Conservation (phyloP, 2,329 filamentous ascomycete species). For the Xylaria arbuscula region DNA sequence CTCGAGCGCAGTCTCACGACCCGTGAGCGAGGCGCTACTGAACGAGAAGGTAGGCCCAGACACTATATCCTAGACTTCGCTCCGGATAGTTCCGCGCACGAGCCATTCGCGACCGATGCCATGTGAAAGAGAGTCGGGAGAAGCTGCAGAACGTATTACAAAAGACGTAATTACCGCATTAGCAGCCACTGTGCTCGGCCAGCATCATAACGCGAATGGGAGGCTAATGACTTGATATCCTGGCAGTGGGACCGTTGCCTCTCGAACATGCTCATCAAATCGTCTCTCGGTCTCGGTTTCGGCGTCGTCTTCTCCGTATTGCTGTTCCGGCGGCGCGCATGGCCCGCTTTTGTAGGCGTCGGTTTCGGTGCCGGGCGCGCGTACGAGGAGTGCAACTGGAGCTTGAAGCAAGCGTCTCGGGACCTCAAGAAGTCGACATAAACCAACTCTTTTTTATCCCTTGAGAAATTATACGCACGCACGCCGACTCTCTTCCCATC, state of each 20-base stretch:
- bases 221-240: constrained; percentile 28
- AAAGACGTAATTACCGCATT: constrained; percentile 37
- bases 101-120: constrained; percentile 34
- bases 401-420: constrained; percentile 70
- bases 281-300: constrained; percentile 93
- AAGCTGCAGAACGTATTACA: constrained; percentile 4
- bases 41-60: constrained; percentile 89
- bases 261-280: constrained; percentile 97
- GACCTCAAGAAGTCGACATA: constrained; percentile 65
- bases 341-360: constrained; percentile 94
- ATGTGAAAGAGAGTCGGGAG: constrained; percentile 16
- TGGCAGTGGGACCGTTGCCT: constrained; percentile 96
- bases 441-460: neutral
- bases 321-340: constrained; percentile 96
- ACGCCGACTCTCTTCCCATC: constrained; percentile 12
- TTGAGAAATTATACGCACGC: constrained; percentile 12
- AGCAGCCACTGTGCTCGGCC: neutral
- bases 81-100: neutral
- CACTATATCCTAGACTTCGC: constrained; percentile 16
- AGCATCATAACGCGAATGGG: neutral
- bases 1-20: constrained; percentile 76
- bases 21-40: constrained; percentile 95
- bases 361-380: constrained; percentile 96
- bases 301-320: constrained; percentile 99
- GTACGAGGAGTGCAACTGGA: constrained; percentile 97